Evolutionary conservation across 306 rosid species (phyloP), one percentile per base, ranked within the genome.

Genomic region (Nissolia schottii): DNA sequence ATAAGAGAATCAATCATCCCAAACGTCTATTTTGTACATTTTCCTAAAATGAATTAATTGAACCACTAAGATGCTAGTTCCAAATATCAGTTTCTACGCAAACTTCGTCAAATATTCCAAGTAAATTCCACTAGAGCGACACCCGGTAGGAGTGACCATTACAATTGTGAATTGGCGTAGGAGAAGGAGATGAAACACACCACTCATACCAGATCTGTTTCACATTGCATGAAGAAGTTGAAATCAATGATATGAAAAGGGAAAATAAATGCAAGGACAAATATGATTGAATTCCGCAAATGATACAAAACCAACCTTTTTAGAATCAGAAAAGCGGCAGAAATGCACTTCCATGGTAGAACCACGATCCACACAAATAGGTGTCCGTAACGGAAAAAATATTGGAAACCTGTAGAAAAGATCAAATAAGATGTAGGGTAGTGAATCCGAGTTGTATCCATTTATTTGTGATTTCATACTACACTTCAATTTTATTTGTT

Each of bases 181-280:
- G 19, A 24, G 10, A 25, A 12, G 94, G 94, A 11, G 85, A 84
- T 29, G 85, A 28, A 15, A 87, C 87, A 22, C 78, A 45, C 95
- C 91, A 89, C 59, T 89, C 95, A 8, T 86, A 89, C 95, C 95
- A 89, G 32, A 89, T 88, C 95, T 89, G 82, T 62, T 76, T 15
- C 50, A 45, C 10, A 40, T 37, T n/a, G 19, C 61, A 23, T 32
- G 2, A 5, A 68, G n/a, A 62, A 13, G 43, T 46, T 5, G 2
- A 14, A 38, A n/a, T 54, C 12, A 7, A 7, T 59, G 24, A 35
- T 13, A 46, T 20, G 37, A 34, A 5, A 56, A 15, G 10, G 18
- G 13, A 64, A 14, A 9, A 10, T 6, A 41, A 41, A 12, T 60
- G n/a, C 31, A 10, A 43, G 46, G 28, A 11, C 9, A 6, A 41